Conservation (phyloP, 768 basidiomycete species). For the Gelatoporia subvermispora region DNA sequence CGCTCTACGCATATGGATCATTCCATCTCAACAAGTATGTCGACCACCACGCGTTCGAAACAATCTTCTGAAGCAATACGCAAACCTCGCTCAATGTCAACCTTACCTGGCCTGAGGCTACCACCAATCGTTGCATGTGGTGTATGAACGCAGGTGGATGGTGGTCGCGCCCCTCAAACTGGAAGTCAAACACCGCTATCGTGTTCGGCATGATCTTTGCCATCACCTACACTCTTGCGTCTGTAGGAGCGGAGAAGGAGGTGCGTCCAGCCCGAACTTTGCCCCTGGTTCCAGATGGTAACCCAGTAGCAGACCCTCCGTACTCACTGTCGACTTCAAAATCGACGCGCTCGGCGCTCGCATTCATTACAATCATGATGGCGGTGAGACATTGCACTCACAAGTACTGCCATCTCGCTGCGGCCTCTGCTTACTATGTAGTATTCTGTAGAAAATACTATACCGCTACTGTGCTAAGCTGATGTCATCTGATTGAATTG, state of each 20-base stretch:
- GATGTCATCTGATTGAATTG: too few species aligned
- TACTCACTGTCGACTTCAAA: too few species aligned
- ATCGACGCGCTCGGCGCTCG: too few species aligned
- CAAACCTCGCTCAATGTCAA: too few species aligned
- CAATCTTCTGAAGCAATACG: constrained; percentile 1
- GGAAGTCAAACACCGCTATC: constrained; percentile 81
- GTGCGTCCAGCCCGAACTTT: constrained; percentile 36
- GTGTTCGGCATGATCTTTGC: constrained; percentile 63
- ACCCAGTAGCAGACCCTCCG: constrained; percentile 40
- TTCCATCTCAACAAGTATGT: constrained; percentile 11
- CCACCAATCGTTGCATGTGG: neutral
- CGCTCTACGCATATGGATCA: neutral
- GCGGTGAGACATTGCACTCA: too few species aligned
- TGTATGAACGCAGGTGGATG: constrained; percentile 66
- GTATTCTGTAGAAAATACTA: too few species aligned
- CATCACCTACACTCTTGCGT: constrained; percentile 65
- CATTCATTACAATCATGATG: too few species aligned
- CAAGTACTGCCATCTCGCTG: too few species aligned
- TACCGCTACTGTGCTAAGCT: too few species aligned
- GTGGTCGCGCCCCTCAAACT: constrained; percentile 91
- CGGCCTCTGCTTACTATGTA: too few species aligned
- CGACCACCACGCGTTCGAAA: constrained; percentile 10
- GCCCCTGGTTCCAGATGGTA: neutral
- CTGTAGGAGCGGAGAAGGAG: constrained; percentile 73
- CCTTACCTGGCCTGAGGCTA: too few species aligned